phyloP scores from a whole-genome alignment of 2,329 filamentous ascomycete species.

The Fusarium burgessii region DNA sequence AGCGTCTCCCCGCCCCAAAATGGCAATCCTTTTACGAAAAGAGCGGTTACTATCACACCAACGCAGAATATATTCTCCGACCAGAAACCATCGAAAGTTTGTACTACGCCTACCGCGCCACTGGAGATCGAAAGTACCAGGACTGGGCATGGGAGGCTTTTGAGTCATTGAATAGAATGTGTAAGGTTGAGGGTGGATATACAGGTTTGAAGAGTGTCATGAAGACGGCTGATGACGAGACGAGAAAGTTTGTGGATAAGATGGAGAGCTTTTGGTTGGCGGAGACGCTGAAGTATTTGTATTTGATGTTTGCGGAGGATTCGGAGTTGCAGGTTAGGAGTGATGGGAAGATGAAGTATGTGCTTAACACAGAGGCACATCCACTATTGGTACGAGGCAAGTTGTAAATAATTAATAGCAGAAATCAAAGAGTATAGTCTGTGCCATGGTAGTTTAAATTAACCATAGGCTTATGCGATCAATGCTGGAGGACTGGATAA shows the following conservation, averaged over 20 bases:
- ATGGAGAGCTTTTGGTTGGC: conserved; percentile 44
- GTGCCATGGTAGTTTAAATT: too few relatives aligned
- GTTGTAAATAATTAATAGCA: not conserved
- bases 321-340: conserved; percentile 28
- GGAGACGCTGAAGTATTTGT: conserved; percentile 40
- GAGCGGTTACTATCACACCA: conserved; percentile 27
- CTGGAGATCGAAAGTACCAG: conserved; percentile 28
- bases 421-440: too few relatives aligned
- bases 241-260: conserved; percentile 22
- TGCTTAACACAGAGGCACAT: conserved; percentile 38
- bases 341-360: conserved; percentile 35
- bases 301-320: conserved; percentile 37
- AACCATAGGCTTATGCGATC: too few relatives aligned
- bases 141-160: conserved; percentile 38
- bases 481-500: too few relatives aligned
- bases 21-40: conserved; percentile 28
- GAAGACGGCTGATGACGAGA: not conserved
- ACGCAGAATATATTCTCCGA: conserved; percentile 34
- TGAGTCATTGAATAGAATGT: conserved; percentile 10
- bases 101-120: conserved; percentile 38
- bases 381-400: not conserved
- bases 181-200: conserved; percentile 19
- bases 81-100: conserved; percentile 36
- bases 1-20: conserved; percentile 5
- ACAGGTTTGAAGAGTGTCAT: conserved; percentile 21